phyloP scores from a whole-genome alignment of 2,329 filamentous ascomycete genomes.

The Trichoderma arundinaceum region DNA sequence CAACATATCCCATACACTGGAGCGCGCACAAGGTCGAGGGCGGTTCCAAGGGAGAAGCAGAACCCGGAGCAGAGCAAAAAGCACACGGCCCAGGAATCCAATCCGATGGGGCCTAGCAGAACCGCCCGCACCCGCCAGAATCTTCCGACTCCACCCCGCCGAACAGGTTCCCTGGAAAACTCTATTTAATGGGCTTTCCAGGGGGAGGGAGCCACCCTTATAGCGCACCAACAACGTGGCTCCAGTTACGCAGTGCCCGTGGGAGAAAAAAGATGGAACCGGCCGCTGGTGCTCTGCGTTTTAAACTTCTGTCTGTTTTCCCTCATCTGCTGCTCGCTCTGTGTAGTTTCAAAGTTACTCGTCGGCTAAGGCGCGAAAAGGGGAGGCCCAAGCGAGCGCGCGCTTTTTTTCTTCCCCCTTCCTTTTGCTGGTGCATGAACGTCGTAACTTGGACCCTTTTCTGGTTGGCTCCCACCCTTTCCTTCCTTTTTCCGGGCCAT shows the following conservation, averaged over 20 bases:
- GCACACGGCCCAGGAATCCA: background rate
- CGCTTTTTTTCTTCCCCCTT: slow-evolving; percentile 1
- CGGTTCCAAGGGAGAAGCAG: too few relatives aligned
- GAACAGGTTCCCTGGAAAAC: slow-evolving; percentile 27
- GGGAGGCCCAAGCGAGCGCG: background rate
- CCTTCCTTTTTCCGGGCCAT: background rate
- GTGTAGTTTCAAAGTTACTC: background rate
- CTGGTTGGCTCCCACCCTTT: too few relatives aligned
- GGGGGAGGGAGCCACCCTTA: slow-evolving; percentile 7
- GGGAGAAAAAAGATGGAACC: slow-evolving; percentile 1
- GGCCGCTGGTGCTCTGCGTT: background rate
- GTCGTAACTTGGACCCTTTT: too few relatives aligned
- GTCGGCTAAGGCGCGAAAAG: background rate
- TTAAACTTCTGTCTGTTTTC: background rate
- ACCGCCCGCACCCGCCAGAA: slow-evolving; percentile 16
- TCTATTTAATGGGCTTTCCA: slow-evolving; percentile 31
- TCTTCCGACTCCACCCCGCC: slow-evolving; percentile 25
- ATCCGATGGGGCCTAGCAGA: slow-evolving; percentile 6
- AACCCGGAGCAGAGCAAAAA: background rate
- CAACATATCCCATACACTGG: too few relatives aligned
- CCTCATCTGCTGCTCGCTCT: background rate
- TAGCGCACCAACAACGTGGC: slow-evolving; percentile 28
- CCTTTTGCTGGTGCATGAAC: background rate
- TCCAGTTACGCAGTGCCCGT: slow-evolving; percentile 24
- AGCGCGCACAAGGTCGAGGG: too few relatives aligned